These are phyloP conservation scores for Crithidia fasciculata DNA, from an alignment of 208 protist species.

Conservation along the genomic window DNA sequence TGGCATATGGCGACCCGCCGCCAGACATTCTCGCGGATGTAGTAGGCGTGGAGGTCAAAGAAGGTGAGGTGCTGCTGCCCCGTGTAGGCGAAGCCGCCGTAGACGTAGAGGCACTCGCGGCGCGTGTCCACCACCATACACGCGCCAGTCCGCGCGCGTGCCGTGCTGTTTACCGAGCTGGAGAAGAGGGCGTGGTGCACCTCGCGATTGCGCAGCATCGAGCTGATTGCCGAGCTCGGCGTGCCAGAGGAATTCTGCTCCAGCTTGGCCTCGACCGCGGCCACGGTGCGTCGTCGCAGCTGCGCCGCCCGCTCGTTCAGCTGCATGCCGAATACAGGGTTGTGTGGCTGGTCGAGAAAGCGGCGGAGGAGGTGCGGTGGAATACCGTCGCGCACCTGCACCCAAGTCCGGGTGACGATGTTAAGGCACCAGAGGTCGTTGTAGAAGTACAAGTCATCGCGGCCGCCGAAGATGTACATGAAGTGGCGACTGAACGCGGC, in stretches of 20 bases:
- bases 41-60: constrained; percentile 64
- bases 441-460: constrained; percentile 60
- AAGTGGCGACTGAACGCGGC: constrained; percentile 53
- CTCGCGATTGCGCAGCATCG: constrained; percentile 12
- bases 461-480: constrained; percentile 75
- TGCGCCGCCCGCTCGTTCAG: constrained; percentile 30
- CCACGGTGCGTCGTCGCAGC: constrained; percentile 26
- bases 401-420: constrained; percentile 53
- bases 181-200: constrained; percentile 32
- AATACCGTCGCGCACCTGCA: constrained; percentile 60
- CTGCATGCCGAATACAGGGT: constrained; percentile 22
- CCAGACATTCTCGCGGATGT: constrained; percentile 56
- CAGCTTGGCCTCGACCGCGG: constrained; percentile 27
- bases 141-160: constrained; percentile 55
- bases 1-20: constrained; percentile 37
- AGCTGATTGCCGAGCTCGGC: constrained; percentile 1
- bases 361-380: constrained; percentile 36
- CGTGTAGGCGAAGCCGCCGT: constrained; percentile 64
- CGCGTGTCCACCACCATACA: constrained; percentile 48
- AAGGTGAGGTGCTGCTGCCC: constrained; percentile 47
- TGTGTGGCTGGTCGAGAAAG: constrained; percentile 47
- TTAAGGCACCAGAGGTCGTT: constrained; percentile 83
- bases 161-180: constrained; percentile 48
- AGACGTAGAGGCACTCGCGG: constrained; percentile 56
- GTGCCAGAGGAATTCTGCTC: background rate